Evolutionary conservation across 2,329 filamentous ascomycete species (phyloP), one percentile per base, ranked within the genome.

Genomic region (Knufia fluminis): DNA sequence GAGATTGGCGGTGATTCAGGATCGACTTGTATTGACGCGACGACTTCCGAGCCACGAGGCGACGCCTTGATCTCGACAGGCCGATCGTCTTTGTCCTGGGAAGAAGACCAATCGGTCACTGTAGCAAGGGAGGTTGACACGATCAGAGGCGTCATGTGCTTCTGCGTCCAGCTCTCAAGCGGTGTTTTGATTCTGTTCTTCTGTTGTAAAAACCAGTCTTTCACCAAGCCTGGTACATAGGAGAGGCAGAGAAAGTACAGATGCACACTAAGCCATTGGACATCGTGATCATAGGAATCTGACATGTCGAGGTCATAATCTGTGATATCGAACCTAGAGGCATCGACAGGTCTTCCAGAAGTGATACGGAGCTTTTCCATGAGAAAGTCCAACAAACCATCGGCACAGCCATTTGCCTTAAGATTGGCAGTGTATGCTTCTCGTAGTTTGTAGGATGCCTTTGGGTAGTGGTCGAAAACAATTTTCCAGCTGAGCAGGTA

Each of bases 401-500:
- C 67, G 8, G 52, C 26, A 49, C 83, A 82, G 9, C 82, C 77
- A 12, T 82, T 82, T 22, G 84, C 77, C 63, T 89, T 92, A 49
- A 98, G 76, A 51, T 85, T 80, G 20, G 87, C 79, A 0, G 80
- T 78, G 60, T 96, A 97, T 60, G 90, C 82, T 51, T 79, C 80
- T 57, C 88, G 85, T 14, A 97, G 80, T 59, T 88, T 87, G 64
- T 86, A 83, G 0, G 90, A 87, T 10, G 89, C 81, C 17, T 81
- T 79, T 16, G 74, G 72, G 62, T 91, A 94, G 39, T 91, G 83
- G 58, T 94, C 88, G 62, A 94, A 97, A 0, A 96, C 76, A 1
- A 97, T 73, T 55, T 86, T 79, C 92, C 92, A 98, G 9, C 87
- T 85, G 23, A 95, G 72, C 2, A 98, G 74, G 61, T 96, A 98